These are phyloP conservation scores for Penicillium sp. DNA, from an alignment of 2,329 filamentous ascomycete genomes.

Conservation along the genomic window DNA sequence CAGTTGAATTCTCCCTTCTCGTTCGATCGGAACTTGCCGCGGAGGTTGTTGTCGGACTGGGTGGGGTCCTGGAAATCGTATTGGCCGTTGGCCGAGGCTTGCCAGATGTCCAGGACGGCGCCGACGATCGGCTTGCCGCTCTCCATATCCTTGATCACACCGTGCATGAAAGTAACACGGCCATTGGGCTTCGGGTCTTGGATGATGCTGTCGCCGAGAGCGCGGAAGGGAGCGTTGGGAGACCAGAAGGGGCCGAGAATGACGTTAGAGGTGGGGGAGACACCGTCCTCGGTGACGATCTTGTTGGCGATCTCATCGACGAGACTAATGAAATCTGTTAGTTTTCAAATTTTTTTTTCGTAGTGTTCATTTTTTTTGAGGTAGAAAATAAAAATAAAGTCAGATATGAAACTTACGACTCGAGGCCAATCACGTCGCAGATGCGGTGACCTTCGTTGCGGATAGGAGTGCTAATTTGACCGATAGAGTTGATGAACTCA, in stretches of 20 bases:
- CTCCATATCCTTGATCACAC: slow-evolving; percentile 62
- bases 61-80: slow-evolving; percentile 76
- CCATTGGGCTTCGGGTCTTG: slow-evolving; percentile 60
- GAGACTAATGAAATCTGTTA: slow-evolving; percentile 50
- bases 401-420: slow-evolving; percentile 47
- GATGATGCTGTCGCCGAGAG: slow-evolving; percentile 66
- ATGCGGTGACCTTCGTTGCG: slow-evolving; percentile 74
- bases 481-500: slow-evolving; percentile 71
- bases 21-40: slow-evolving; percentile 72
- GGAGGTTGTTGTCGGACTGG: slow-evolving; percentile 71
- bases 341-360: background rate
- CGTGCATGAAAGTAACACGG: slow-evolving; percentile 66
- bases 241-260: slow-evolving; percentile 80
- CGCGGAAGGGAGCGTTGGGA: slow-evolving; percentile 70
- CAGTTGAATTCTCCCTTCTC: slow-evolving; percentile 65
- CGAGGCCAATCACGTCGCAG: slow-evolving; percentile 71
- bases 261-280: slow-evolving; percentile 69
- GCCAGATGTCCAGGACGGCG: slow-evolving; percentile 76
- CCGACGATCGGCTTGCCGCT: slow-evolving; percentile 65
- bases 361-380: background rate
- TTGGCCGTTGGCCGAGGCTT: slow-evolving; percentile 71
- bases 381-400: background rate
- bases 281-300: slow-evolving; percentile 59
- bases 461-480: slow-evolving; percentile 65
- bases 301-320: slow-evolving; percentile 78